Evolutionary conservation across 2,329 filamentous ascomycete species (phyloP).

Genomic region (Colletotrichum cuscutae): DNA sequence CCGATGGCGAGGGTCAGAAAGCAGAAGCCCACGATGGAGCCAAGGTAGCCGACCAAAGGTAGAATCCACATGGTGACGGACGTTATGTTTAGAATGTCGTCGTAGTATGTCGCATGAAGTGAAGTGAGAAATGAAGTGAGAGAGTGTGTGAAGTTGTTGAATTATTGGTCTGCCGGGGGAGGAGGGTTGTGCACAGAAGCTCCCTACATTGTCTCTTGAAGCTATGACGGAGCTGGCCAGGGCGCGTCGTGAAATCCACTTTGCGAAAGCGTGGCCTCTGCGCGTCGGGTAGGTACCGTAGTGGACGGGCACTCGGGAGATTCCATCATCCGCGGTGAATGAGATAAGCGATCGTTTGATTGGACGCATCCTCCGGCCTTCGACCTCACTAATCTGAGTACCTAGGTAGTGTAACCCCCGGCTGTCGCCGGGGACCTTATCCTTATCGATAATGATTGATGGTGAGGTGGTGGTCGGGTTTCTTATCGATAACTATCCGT

Average conservation of each 20-base stretch:
- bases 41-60: conserved; percentile 88
- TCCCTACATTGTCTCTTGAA: background rate
- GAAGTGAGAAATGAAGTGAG: background rate
- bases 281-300: background rate
- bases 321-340: conserved; percentile 4
- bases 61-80: conserved; percentile 86
- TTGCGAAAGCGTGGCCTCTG: conserved; percentile 34
- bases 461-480: background rate
- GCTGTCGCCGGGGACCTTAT: no score
- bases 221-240: conserved; percentile 6
- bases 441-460: background rate
- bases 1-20: conserved; percentile 96
- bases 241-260: conserved; percentile 9
- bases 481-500: conserved; percentile 31
- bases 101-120: conserved; percentile 8
- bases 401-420: no score
- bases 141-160: background rate
- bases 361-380: background rate
- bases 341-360: background rate
- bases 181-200: background rate
- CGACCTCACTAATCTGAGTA: background rate
- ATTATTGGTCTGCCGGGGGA: background rate
- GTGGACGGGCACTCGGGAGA: conserved; percentile 2
- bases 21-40: conserved; percentile 87
- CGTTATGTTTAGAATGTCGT: background rate